Percentiles rank a stretch among this genome's conserved stretches.
These are phyloP conservation scores for Fusarium chaquense DNA, from an alignment of 2,329 filamentous ascomycete species.

Conservation along the genomic window DNA sequence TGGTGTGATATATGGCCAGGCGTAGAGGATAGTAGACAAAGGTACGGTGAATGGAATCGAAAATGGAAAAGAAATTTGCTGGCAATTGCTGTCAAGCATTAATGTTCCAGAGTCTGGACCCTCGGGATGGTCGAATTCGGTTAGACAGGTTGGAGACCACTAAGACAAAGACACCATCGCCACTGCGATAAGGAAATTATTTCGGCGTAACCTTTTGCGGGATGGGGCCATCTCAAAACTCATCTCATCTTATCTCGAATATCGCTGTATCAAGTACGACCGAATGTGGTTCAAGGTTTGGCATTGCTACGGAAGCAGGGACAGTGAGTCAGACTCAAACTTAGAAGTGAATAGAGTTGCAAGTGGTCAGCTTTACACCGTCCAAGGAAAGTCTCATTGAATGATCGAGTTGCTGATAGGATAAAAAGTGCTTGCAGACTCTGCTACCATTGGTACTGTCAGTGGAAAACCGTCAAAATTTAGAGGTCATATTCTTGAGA, in stretches of 20 bases:
- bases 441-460: background rate
- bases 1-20: background rate
- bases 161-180: slow-evolving; percentile 31
- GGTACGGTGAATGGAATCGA: background rate
- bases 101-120: slow-evolving; percentile 30
- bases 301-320: background rate
- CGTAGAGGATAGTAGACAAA: background rate
- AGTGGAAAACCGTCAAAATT: background rate
- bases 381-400: background rate
- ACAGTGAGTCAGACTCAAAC: background rate
- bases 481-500: background rate
- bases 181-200: slow-evolving; percentile 27
- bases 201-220: slow-evolving; percentile 42
- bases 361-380: background rate
- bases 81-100: slow-evolving; percentile 12
- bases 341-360: background rate
- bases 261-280: slow-evolving; percentile 17
- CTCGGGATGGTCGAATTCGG: slow-evolving; percentile 32
- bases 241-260: background rate
- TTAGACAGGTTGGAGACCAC: slow-evolving; percentile 37
- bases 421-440: background rate
- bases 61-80: slow-evolving; percentile 21
- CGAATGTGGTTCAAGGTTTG: slow-evolving; percentile 1
- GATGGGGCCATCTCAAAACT: slow-evolving; percentile 19
- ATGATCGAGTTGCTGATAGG: background rate